These are phyloP conservation scores for Auricularia cornea DNA, from an alignment of 768 basidiomycete species.

Conservation along the genomic window DNA sequence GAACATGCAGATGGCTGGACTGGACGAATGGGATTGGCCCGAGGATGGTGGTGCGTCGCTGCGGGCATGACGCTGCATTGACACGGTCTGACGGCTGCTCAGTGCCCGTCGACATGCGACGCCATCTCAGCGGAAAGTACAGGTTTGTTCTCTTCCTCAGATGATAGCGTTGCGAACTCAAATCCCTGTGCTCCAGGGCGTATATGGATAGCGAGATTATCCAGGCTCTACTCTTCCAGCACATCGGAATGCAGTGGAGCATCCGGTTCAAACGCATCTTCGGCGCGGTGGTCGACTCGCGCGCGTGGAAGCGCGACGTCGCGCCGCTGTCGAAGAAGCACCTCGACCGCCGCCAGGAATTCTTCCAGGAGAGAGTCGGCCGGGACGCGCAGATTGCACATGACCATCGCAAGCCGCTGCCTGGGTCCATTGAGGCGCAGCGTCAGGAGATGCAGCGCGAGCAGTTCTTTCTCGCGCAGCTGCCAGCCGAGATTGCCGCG, in stretches of 20 bases:
- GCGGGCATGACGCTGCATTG: too few species aligned
- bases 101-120: constrained; percentile 34
- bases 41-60: constrained; percentile 20
- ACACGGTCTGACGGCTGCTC: too few species aligned
- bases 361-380: too few species aligned
- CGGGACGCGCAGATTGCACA: too few species aligned
- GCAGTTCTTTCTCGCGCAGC: too few species aligned
- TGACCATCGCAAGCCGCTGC: too few species aligned
- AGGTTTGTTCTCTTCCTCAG: constrained; percentile 32
- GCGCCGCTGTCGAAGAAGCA: neutral
- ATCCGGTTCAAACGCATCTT: constrained; percentile 12
- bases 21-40: constrained; percentile 39
- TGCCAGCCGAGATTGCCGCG: too few species aligned
- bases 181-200: too few species aligned
- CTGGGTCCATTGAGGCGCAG: too few species aligned
- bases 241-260: constrained; percentile 38
- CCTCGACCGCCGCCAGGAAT: too few species aligned
- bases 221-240: constrained; percentile 36
- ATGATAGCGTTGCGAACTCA: too few species aligned
- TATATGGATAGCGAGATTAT: constrained; percentile 38
- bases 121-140: constrained; percentile 42
- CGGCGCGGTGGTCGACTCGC: constrained; percentile 6
- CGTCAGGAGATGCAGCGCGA: too few species aligned
- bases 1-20: constrained; percentile 35
- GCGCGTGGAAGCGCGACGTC: neutral